Evolutionary conservation across 2,329 filamentous ascomycete species (phyloP).

Genomic region (Colletotrichum tropicicola): DNA sequence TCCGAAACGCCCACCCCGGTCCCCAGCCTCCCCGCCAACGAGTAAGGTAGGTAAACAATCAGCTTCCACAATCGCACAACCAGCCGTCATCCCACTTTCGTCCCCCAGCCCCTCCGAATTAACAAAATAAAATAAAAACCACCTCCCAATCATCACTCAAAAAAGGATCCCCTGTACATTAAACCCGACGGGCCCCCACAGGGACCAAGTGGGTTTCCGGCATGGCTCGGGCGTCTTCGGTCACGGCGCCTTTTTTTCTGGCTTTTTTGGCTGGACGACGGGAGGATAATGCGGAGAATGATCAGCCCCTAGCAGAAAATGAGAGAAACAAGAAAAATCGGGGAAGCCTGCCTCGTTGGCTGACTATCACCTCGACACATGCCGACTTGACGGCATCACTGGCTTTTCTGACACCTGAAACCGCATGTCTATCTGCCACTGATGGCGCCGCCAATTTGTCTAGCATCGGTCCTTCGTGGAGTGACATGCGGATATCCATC

Average conservation of each 20-base stretch:
- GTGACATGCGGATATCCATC: background rate
- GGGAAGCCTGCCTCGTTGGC: background rate
- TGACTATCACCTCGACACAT: background rate
- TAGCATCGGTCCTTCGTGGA: background rate
- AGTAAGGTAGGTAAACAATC: background rate
- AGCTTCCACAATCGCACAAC: background rate
- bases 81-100: background rate
- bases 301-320: constrained; percentile 27
- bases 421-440: constrained; percentile 11
- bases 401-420: constrained; percentile 1
- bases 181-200: constrained; percentile 10
- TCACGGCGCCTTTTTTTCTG: no score
- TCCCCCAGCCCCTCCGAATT: constrained; percentile 2
- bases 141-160: background rate
- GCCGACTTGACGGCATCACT: background rate
- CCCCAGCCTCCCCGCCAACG: constrained; percentile 22
- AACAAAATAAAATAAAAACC: no score
- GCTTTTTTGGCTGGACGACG: constrained; percentile 27
- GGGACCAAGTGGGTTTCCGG: background rate
- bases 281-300: constrained; percentile 23
- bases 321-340: constrained; percentile 1
- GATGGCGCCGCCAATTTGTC: constrained; percentile 1
- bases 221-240: constrained; percentile 16
- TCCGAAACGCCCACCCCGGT: background rate
- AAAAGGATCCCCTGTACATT: background rate